These are phyloP conservation scores for Phanerochaete sordida DNA, from an alignment of 768 basidiomycete genomes.

Conservation along the genomic window DNA sequence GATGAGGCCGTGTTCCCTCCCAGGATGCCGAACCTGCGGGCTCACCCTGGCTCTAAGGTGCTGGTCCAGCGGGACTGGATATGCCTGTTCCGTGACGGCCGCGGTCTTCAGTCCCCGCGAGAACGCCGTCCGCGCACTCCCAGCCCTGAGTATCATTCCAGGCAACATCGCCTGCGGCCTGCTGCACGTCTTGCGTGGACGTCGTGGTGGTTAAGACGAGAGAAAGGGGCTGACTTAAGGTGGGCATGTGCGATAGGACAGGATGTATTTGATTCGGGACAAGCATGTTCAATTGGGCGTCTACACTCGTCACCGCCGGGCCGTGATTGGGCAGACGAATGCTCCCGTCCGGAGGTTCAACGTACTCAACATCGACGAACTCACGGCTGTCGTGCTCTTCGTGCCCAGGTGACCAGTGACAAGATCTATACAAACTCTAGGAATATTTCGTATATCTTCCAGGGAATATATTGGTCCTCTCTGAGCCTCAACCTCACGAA, in stretches of 20 bases:
- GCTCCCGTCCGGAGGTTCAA: background rate
- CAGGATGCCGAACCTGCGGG: background rate
- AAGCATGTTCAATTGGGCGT: background rate
- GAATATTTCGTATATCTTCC: conserved; percentile 21
- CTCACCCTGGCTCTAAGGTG: conserved; percentile 7
- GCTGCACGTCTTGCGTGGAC: background rate
- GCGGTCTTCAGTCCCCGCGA: conserved; percentile 10
- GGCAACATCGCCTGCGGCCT: background rate
- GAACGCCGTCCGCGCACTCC: background rate
- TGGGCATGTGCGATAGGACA: background rate
- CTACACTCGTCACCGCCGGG: background rate
- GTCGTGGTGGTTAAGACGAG: background rate
- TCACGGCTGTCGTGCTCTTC: background rate
- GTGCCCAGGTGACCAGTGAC: background rate
- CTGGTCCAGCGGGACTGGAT: conserved; percentile 7
- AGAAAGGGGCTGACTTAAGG: background rate
- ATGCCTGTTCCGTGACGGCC: conserved; percentile 10
- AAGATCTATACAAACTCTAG: background rate
- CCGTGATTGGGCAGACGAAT: background rate
- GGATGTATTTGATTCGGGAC: background rate
- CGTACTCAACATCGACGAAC: background rate
- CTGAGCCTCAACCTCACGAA: conserved; percentile 16
- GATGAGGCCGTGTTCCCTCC: background rate
- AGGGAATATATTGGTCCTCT: conserved; percentile 14
- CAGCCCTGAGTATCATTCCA: background rate